phyloP scores from a whole-genome alignment of 1,284 basidiomycete species.

The Ustilago nuda region DNA sequence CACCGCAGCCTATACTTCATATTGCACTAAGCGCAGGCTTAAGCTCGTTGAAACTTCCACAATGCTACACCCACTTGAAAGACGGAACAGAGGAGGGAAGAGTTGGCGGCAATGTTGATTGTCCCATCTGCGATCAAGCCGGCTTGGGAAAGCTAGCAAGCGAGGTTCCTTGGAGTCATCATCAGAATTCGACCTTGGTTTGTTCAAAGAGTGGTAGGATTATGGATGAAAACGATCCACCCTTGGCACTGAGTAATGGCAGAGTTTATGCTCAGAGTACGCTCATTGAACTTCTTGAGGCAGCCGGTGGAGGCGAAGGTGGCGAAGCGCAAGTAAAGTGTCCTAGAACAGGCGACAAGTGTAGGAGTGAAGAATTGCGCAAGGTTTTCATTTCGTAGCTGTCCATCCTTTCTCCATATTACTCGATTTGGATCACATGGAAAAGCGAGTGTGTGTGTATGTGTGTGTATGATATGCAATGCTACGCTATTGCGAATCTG shows the following conservation, averaged over 20 bases:
- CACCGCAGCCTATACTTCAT: slow-evolving; percentile 58
- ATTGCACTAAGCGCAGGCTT: slow-evolving; percentile 65
- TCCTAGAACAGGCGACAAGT: slow-evolving; percentile 79
- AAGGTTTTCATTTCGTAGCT: slow-evolving; percentile 72
- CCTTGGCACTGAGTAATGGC: slow-evolving; percentile 90
- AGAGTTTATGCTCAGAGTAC: slow-evolving; percentile 89
- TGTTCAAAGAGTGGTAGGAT: slow-evolving; percentile 81
- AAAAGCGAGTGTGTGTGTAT: neutral
- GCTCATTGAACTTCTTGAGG: slow-evolving; percentile 83
- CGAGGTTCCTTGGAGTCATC: slow-evolving; percentile 91
- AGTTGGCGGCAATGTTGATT: slow-evolving; percentile 73
- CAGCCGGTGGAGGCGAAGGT: slow-evolving; percentile 72
- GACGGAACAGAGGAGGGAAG: no score
- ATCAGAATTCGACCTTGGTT: slow-evolving; percentile 93
- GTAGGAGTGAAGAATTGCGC: slow-evolving; percentile 77
- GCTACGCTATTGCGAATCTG: neutral
- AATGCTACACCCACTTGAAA: slow-evolving; percentile 43
- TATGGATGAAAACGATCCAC: slow-evolving; percentile 92
- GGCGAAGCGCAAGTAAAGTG: slow-evolving; percentile 75
- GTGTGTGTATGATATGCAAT: neutral
- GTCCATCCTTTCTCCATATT: no score
- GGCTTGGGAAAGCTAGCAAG: slow-evolving; percentile 80
- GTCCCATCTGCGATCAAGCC: slow-evolving; percentile 82
- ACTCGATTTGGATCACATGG: neutral
- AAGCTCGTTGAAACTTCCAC: slow-evolving; percentile 55